phyloP scores from a whole-genome alignment of 163 green algal species.

The Chlamydomonas reinhardtii region DNA sequence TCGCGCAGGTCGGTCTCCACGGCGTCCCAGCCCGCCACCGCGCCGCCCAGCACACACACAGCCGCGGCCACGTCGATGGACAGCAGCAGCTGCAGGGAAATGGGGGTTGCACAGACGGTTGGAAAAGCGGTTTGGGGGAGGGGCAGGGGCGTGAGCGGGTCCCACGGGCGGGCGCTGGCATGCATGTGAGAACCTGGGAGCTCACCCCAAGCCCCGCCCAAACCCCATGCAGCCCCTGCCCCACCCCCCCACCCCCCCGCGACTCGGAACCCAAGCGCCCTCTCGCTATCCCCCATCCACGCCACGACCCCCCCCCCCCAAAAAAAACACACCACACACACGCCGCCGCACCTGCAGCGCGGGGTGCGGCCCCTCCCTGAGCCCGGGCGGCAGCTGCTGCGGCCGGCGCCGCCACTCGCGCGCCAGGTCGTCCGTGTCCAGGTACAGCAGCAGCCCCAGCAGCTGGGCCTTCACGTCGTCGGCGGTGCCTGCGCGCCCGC shows the following conservation, averaged over 20 bases:
- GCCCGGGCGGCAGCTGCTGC: not conserved
- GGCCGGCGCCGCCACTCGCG: conserved; percentile 51
- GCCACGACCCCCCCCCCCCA: too few relatives aligned
- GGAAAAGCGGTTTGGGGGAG: too few relatives aligned
- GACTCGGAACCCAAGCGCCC: too few relatives aligned
- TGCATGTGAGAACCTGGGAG: too few relatives aligned
- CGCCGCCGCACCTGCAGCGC: conserved; percentile 62
- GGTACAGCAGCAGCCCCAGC: conserved; percentile 64
- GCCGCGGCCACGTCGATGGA: conserved; percentile 65
- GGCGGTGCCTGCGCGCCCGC: not conserved
- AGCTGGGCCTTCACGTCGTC: conserved; percentile 61
- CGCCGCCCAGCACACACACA: conserved; percentile 47
- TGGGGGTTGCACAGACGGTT: not conserved
- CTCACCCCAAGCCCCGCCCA: too few relatives aligned
- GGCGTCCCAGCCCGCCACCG: conserved; percentile 67
- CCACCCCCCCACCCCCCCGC: too few relatives aligned
- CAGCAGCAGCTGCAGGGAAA: conserved; percentile 59
- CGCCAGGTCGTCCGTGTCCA: conserved; percentile 50
- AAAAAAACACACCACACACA: too few relatives aligned
- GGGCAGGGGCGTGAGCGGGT: too few relatives aligned
- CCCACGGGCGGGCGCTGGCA: too few relatives aligned
- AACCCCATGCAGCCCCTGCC: too few relatives aligned
- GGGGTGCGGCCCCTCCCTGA: conserved; percentile 62
- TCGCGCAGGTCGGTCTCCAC: conserved; percentile 68
- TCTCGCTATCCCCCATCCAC: not conserved